A percentile compares a stretch with the other conserved stretches of the same genome.
Evolutionary conservation across 495 filamentous ascomycete genomes (phyloP).

Genomic region (Extremus antarcticus): DNA sequence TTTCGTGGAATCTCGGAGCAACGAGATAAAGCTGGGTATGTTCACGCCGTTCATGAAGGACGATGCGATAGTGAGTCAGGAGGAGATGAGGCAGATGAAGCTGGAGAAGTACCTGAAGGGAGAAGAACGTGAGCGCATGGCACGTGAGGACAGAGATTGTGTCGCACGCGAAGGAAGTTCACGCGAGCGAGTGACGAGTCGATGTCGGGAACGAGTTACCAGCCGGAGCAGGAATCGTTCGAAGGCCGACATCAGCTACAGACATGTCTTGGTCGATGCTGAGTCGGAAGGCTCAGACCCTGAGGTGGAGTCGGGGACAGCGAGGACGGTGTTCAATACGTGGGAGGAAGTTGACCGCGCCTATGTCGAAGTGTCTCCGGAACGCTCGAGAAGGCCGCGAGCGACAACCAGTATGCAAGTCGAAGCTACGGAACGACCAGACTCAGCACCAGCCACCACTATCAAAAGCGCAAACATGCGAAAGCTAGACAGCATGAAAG

Average conservation of each 20-base stretch:
- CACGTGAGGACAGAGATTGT: slow-evolving; percentile 2
- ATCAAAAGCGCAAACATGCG: neutral
- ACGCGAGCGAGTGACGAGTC: neutral
- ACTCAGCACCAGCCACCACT: neutral
- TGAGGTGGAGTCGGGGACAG: neutral
- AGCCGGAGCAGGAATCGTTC: neutral
- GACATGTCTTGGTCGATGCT: slow-evolving; percentile 6
- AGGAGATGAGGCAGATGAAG: slow-evolving; percentile 6
- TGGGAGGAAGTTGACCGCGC: neutral
- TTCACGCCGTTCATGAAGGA: slow-evolving; percentile 9
- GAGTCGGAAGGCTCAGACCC: neutral
- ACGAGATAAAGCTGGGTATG: slow-evolving; percentile 11
- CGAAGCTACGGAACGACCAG: neutral
- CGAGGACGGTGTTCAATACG: neutral
- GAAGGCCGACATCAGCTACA: slow-evolving; percentile 2
- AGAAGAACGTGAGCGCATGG: neutral
- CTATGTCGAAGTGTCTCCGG: neutral
- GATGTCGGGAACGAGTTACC: neutral
- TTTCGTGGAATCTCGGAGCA: slow-evolving; percentile 4
- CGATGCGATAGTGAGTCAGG: slow-evolving; percentile 7
- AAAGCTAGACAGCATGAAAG: neutral
- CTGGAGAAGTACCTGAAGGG: slow-evolving; percentile 1
- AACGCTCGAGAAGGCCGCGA: neutral
- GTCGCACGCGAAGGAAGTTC: neutral
- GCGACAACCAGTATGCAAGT: neutral